phyloP scores from a whole-genome alignment of 2,329 filamentous ascomycete species.

The Epichloe gansuensis region DNA sequence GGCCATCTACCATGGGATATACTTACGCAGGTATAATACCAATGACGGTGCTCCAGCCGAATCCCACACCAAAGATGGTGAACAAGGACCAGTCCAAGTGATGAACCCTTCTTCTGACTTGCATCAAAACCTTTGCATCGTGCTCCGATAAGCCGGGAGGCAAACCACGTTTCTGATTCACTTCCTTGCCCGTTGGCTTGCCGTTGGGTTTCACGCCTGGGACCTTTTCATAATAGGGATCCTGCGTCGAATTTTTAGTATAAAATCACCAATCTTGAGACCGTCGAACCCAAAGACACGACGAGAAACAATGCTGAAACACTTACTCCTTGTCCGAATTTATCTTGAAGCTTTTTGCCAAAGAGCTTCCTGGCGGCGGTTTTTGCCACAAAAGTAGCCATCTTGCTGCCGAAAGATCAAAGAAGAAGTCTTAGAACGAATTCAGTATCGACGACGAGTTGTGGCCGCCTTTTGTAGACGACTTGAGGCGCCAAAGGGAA shows the following conservation, averaged over 20 bases:
- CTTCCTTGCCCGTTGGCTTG: slow-evolving; percentile 54
- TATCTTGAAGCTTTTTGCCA: slow-evolving; percentile 42
- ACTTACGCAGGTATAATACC: slow-evolving; percentile 70
- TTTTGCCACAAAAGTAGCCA: slow-evolving; percentile 42
- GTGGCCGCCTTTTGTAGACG: neutral
- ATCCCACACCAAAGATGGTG: slow-evolving; percentile 65
- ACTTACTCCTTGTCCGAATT: slow-evolving; percentile 42
- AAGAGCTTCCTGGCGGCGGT: slow-evolving; percentile 43
- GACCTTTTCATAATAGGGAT: slow-evolving; percentile 80
- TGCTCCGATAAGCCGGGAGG: slow-evolving; percentile 72
- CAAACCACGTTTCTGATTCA: slow-evolving; percentile 74
- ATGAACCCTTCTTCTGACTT: slow-evolving; percentile 76
- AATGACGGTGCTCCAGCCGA: slow-evolving; percentile 83
- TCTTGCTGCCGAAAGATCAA: slow-evolving; percentile 14
- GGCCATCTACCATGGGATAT: neutral
- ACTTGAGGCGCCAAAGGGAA: neutral
- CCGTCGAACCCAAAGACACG: neutral
- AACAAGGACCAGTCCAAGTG: slow-evolving; percentile 75
- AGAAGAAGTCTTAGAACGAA: neutral
- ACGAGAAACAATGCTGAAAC: neutral
- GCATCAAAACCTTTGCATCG: slow-evolving; percentile 71
- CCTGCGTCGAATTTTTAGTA: slow-evolving; percentile 38
- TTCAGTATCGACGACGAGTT: neutral
- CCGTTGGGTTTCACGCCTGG: slow-evolving; percentile 58
- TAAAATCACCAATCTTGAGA: neutral